Conservation (phyloP, 2,329 filamentous ascomycete genomes). For the Leptographium radiaticola region DNA sequence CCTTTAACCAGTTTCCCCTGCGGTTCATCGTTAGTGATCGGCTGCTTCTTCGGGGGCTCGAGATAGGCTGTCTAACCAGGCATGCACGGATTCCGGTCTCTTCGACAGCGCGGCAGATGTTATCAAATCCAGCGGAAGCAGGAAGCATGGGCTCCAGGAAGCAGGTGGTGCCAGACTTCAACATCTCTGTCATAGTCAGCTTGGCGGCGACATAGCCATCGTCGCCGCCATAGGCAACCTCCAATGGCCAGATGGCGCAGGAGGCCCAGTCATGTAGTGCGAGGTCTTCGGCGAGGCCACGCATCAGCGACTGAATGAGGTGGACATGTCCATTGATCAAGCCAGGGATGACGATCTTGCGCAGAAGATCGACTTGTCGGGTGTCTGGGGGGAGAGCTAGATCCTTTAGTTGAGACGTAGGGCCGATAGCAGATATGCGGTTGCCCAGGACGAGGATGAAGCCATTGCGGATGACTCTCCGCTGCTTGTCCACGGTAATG, state of each 20-base stretch:
- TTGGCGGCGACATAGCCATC: not conserved
- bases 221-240: not conserved
- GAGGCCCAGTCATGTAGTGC: constrained; percentile 1
- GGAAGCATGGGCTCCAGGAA: constrained; percentile 3
- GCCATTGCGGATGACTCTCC: too few relatives aligned
- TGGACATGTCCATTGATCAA: constrained; percentile 2
- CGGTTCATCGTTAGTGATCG: too few relatives aligned
- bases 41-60: not conserved
- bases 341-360: not conserved
- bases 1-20: constrained; percentile 1
- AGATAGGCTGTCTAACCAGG: not conserved
- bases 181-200: not conserved
- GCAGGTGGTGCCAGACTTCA: constrained; percentile 1
- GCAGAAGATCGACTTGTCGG: not conserved
- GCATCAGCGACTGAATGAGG: constrained; percentile 2
- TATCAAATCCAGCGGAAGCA: not conserved
- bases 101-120: not conserved
- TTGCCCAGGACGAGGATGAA: too few relatives aligned
- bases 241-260: constrained; percentile 1
- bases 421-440: too few relatives aligned
- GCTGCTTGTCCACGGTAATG: too few relatives aligned
- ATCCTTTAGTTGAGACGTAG: too few relatives aligned
- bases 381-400: too few relatives aligned
- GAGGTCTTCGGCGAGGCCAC: not conserved
- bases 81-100: not conserved